Percentiles rank a stretch among this genome's conserved stretches.
Evolutionary conservation across 176 grass and related monocot species (phyloP).

Genomic region (Triticum timopheevii): DNA sequence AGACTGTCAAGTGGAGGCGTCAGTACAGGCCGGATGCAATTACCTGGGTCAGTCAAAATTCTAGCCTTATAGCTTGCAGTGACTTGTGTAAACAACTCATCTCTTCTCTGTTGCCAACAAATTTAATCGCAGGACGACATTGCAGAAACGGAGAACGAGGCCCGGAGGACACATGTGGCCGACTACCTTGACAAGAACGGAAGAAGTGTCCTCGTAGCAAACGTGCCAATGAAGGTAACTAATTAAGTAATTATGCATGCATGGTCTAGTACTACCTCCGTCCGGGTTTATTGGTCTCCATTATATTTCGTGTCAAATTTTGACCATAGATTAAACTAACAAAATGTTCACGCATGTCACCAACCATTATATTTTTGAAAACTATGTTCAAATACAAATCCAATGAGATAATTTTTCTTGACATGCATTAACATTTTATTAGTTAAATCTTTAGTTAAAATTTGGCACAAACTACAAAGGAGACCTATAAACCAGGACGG

Average conservation of each 20-base stretch:
- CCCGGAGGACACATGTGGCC: conserved; percentile 33
- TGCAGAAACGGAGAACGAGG: conserved; percentile 21
- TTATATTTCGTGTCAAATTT: no score
- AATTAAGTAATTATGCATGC: neutral
- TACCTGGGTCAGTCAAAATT: conserved; percentile 33
- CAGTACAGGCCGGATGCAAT: conserved; percentile 50
- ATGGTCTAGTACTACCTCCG: neutral
- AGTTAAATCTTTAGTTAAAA: no score
- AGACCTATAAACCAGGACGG: no score
- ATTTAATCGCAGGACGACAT: conserved; percentile 51
- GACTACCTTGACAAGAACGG: conserved; percentile 61
- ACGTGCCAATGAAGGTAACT: conserved; percentile 28
- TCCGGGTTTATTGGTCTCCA: no score
- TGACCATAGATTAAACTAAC: no score
- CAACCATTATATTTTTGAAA: no score
- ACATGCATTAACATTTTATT: no score
- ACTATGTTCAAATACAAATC: no score
- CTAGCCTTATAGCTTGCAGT: neutral
- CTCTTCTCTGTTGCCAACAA: neutral
- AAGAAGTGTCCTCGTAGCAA: conserved; percentile 35
- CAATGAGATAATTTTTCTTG: no score
- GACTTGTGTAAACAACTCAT: neutral
- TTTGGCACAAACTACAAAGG: no score
- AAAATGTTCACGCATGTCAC: no score
- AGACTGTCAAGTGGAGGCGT: conserved; percentile 54